These are phyloP conservation scores for Fusarium sp. DNA, from an alignment of 2,329 filamentous ascomycete species.

Conservation along the genomic window DNA sequence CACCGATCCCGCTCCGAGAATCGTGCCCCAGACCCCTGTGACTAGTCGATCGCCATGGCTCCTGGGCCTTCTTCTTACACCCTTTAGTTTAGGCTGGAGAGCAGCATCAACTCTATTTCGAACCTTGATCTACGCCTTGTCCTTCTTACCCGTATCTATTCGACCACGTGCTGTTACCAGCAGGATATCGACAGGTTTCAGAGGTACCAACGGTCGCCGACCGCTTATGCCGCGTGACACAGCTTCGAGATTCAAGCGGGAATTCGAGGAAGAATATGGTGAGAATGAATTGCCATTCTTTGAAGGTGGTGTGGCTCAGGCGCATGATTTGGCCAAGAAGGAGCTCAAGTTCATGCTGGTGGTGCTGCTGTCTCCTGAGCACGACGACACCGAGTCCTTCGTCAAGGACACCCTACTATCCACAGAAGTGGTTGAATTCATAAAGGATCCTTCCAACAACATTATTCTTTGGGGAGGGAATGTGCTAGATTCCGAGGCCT, in stretches of 20 bases:
- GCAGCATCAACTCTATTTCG: slow-evolving; percentile 76
- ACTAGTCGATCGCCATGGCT: slow-evolving; percentile 78
- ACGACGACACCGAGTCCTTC: slow-evolving; percentile 89
- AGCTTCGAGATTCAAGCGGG: slow-evolving; percentile 86
- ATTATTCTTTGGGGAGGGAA: slow-evolving; percentile 93
- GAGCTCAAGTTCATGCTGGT: slow-evolving; percentile 94
- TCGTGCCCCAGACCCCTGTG: slow-evolving; percentile 80
- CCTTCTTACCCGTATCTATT: slow-evolving; percentile 78
- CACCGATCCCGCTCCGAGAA: slow-evolving; percentile 79
- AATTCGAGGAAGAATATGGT: slow-evolving; percentile 96
- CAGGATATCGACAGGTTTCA: slow-evolving; percentile 61
- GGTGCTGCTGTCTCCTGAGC: slow-evolving; percentile 88
- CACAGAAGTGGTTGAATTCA: slow-evolving; percentile 76
- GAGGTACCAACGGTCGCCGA: slow-evolving; percentile 75
- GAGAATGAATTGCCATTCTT: slow-evolving; percentile 77
- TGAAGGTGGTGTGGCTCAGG: slow-evolving; percentile 91
- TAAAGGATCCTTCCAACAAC: slow-evolving; percentile 80
- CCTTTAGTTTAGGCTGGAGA: slow-evolving; percentile 81
- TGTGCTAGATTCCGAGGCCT: slow-evolving; percentile 91
- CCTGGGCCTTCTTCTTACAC: slow-evolving; percentile 81
- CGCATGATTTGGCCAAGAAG: slow-evolving; percentile 87
- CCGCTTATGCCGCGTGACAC: slow-evolving; percentile 87
- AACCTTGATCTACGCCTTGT: slow-evolving; percentile 80
- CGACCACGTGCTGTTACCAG: slow-evolving; percentile 66
- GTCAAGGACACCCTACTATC: slow-evolving; percentile 83